phyloP scores from a whole-genome alignment of 441 rosid species.

The Bocquillonia castaneifolia region DNA sequence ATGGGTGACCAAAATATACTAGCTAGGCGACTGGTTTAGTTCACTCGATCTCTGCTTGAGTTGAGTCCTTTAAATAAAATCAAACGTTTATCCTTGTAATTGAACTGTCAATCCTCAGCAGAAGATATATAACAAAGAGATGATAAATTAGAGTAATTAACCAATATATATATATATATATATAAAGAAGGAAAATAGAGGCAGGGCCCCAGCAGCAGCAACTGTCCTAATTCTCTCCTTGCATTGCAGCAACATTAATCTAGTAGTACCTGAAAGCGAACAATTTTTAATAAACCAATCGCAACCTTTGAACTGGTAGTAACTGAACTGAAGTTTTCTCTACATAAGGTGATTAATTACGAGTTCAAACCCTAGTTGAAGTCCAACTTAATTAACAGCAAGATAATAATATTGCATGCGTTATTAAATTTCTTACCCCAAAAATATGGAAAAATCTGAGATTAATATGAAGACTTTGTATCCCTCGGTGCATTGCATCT shows the following conservation, averaged over 20 bases:
- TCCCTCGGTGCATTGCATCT: constrained; percentile 79
- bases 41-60: too few relatives aligned
- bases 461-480: constrained; percentile 36
- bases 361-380: too few relatives aligned
- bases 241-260: not conserved
- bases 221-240: constrained; percentile 13
- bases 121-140: not conserved
- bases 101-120: constrained; percentile 10
- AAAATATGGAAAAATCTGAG: not conserved
- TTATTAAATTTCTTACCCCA: constrained; percentile 17
- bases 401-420: too few relatives aligned
- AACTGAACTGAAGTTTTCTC: too few relatives aligned
- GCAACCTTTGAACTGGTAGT: too few relatives aligned
- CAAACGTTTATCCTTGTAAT: constrained; percentile 3
- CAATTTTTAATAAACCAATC: too few relatives aligned
- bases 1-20: too few relatives aligned
- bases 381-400: too few relatives aligned
- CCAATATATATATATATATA: not conserved
- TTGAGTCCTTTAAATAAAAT: not conserved
- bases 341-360: too few relatives aligned
- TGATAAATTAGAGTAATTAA: not conserved
- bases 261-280: constrained; percentile 7
- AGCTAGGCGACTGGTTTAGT: too few relatives aligned
- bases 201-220: not conserved
- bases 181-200: not conserved